Evolutionary conservation across 495 filamentous ascomycete species (phyloP), one percentile per base, ranked within the genome.

Genomic region (Chaetomium tenue): DNA sequence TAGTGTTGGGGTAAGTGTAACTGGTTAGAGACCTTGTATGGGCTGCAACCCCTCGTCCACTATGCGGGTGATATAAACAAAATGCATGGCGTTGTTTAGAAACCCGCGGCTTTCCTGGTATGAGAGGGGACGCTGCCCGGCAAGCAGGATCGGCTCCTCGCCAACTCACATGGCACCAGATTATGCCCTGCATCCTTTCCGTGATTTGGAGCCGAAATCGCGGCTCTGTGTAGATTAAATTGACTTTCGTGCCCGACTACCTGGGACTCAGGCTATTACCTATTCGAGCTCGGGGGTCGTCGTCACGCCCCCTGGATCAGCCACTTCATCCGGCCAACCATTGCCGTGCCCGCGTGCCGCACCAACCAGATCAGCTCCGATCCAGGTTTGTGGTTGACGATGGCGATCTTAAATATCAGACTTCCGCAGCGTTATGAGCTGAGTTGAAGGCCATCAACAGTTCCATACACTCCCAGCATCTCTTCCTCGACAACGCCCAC

Each of bases 301-400:
- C 25, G 13, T 60, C 23, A 37, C 3, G 2, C 25, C 20, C 20
- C 3, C 57, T 20, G 18, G 44, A 50, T 23, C n/a, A 1, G 42
- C 12, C 42, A 60, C 57, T 60, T 47, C 22, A 60, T 60, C 42
- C 57, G 42, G 57, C 40, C 56, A 60, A 47, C 57, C 42, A 37
- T 60, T 60, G 57, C 57, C 57, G 57, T 22, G 42, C 33, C 9
- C 6, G 47, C 3, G 18, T 60, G 57, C 57, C 57, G 57, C 16
- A 28, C 1, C 20, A 46, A 30, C 28, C 23, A 9, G 40, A 12
- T 8, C 16, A 23, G 0, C 8, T n/a, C 55, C 12, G 1, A 7
- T 25, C 55, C 23, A 30, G 23, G 39, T 25, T 46, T n/a, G 6
- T 18, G 28, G 6, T 4, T 42, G 13, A 28, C 16, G 56, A 28